Base-by-base conservation (phyloP, 768 basidiomycete genomes). In the Rhizopogon rudus region DNA sequence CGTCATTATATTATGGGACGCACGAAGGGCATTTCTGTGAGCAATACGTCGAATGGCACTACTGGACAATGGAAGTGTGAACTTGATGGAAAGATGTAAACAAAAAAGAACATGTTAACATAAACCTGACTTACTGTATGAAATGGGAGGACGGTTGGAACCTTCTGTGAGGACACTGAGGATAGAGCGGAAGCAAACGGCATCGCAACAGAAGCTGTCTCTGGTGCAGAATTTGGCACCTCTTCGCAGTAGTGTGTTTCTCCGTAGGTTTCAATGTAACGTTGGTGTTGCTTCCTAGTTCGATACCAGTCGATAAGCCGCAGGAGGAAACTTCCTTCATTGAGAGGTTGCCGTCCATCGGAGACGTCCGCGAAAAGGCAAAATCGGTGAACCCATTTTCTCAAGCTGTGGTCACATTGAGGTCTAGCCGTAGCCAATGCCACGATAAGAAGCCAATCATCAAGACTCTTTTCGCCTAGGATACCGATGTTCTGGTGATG, bases 91-190 rank as follows among this genome's bases (percentile, higher is more conserved):
- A 41, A 49, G 57, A n/a, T 22, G 22, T 40, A 35, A 40, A 37
- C 44, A n/a, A 20, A 44, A 40, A 35, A 50, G 17, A 12, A 49
- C 42, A n/a, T 16, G 42, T 8, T 49, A 29, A 14, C 9, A 25
- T 51, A 28, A 10, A 39, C 6, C 12, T 29, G 17, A 55, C 75
- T 55, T 52, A 78, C 77, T 25, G 77, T 77, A 50, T 81, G 77
- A 63, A 81, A 81, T 0, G 79, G 79, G 6, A 81, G 58, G 17
- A 81, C 74, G 28, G 73, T 69, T 2, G 77, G 76, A 6, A 76
- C 62, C 5, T 61, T 65, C 12, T 70, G 72, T 16, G 63, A 53
- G 51, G 63, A 63, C 40, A 75, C 62, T 43, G 59, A 51, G 22
- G 59, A 55, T 46, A 65, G 40, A 48, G 67, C 51, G 52, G 52